A percentile compares a stretch with the other conserved stretches of the same genome.
These are phyloP conservation scores for Sporothrix variecibatus DNA, from an alignment of 2,329 filamentous ascomycete genomes.

Conservation along the genomic window DNA sequence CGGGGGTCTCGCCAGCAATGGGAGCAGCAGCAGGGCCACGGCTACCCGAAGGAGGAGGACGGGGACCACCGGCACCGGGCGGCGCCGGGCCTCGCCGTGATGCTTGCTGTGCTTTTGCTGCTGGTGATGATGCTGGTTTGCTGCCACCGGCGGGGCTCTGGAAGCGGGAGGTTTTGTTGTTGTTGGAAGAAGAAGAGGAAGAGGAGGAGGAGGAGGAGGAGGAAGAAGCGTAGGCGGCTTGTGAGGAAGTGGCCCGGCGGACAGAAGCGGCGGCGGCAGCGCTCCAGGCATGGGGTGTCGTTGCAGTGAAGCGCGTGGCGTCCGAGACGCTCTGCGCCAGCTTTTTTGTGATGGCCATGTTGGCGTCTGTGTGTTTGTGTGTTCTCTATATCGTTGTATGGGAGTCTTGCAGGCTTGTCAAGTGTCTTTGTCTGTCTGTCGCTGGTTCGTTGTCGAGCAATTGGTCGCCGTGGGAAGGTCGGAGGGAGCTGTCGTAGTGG, in stretches of 20 bases:
- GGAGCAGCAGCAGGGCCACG: constrained; percentile 20
- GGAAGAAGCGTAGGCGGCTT: constrained; percentile 11
- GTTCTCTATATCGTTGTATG: background rate
- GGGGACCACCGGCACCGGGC: constrained; percentile 30
- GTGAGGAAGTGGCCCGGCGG: constrained; percentile 4
- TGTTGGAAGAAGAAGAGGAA: constrained; percentile 16
- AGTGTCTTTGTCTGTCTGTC: background rate
- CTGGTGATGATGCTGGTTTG: background rate
- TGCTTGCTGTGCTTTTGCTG: background rate
- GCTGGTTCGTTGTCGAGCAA: background rate
- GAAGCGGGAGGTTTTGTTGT: constrained; percentile 30
- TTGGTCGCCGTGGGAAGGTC: background rate
- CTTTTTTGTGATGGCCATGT: constrained; percentile 26
- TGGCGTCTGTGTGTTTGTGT: background rate
- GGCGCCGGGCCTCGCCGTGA: constrained; percentile 10
- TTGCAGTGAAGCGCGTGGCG: constrained; percentile 76
- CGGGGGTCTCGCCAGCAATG: constrained; percentile 59
- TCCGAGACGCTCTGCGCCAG: constrained; percentile 69
- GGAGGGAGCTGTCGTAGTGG: background rate
- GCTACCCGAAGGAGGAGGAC: background rate
- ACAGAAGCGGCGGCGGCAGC: constrained; percentile 49
- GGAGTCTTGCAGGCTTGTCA: background rate
- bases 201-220: constrained; percentile 21
- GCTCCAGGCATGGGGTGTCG: constrained; percentile 68
- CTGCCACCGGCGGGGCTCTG: constrained; percentile 15